Evolutionary conservation across 192 early-diverging fungal genomes (phyloP).

Genomic region (Coemansia sp.): DNA sequence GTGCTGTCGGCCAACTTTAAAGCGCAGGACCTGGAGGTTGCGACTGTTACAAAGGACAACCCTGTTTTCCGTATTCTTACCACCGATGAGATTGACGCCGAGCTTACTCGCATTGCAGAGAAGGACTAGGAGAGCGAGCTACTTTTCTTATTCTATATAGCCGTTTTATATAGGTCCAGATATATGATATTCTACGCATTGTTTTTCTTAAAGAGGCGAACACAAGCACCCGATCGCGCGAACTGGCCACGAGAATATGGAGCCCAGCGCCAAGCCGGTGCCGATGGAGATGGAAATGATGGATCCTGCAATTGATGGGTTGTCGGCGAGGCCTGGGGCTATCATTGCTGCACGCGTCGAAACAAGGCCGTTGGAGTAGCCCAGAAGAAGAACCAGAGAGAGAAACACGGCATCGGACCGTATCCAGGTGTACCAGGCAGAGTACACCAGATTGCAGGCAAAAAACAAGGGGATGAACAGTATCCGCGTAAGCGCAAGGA

Average conservation of each 20-base stretch:
- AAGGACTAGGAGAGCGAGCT: conserved; percentile 51
- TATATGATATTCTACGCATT: no score
- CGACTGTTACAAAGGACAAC: conserved; percentile 74
- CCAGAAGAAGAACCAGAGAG: conserved; percentile 59
- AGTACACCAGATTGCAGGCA: conserved; percentile 62
- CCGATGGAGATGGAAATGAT: conserved; percentile 67
- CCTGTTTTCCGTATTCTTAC: conserved; percentile 77
- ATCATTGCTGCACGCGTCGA: conserved; percentile 67
- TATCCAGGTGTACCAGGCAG: conserved; percentile 59
- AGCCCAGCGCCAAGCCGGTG: conserved; percentile 68
- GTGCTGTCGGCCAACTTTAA: conserved; percentile 95
- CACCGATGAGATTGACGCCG: conserved; percentile 74
- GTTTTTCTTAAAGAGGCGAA: conserved; percentile 17
- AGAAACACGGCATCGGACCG: conserved; percentile 44
- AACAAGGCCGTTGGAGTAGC: conserved; percentile 65
- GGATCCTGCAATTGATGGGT: conserved; percentile 64
- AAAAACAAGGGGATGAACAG: conserved; percentile 71
- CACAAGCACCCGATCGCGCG: conserved; percentile 45
- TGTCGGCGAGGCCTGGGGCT: conserved; percentile 37
- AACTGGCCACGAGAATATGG: conserved; percentile 54
- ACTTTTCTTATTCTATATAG: background rate
- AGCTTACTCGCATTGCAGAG: conserved; percentile 55
- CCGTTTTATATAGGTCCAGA: background rate
- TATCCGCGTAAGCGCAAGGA: conserved; percentile 54
- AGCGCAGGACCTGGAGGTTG: conserved; percentile 94